phyloP scores from a whole-genome alignment of 192 early-diverging fungal species.

The Geranomyces michiganensis region DNA sequence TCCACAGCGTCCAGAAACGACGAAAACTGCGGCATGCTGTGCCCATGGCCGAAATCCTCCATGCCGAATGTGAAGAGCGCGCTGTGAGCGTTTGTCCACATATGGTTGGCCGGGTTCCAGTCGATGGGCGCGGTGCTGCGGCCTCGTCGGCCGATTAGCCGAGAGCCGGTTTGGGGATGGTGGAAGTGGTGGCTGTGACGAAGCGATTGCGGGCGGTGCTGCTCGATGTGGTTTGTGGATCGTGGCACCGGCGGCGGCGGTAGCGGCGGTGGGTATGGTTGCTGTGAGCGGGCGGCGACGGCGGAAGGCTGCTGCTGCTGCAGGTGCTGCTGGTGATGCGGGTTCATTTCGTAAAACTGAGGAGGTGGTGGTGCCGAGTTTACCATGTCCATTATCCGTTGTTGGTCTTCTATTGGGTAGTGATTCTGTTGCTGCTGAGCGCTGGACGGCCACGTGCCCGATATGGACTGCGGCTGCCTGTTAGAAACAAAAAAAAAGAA shows the following conservation, averaged over 20 bases:
- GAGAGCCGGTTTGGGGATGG: not conserved
- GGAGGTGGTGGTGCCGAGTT: not conserved
- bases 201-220: not conserved
- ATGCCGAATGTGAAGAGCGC: slow-evolving; percentile 30
- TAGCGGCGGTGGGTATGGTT: not conserved
- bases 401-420: not conserved
- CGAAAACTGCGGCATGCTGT: slow-evolving; percentile 8
- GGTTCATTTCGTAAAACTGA: no score
- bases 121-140: not conserved
- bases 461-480: no score
- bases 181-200: not conserved
- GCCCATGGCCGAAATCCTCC: slow-evolving; percentile 31
- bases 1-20: slow-evolving; percentile 1
- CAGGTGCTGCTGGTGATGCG: no score
- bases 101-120: not conserved
- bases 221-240: not conserved
- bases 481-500: no score
- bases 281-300: not conserved
- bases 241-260: not conserved
- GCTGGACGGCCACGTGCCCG: no score
- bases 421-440: slow-evolving; percentile 3
- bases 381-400: not conserved
- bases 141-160: not conserved
- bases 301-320: not conserved
- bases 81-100: slow-evolving; percentile 15